Evolutionary conservation across 164 flowering plant species (phyloP), one percentile per base, ranked within the genome.

Genomic region (Stephania japonica): DNA sequence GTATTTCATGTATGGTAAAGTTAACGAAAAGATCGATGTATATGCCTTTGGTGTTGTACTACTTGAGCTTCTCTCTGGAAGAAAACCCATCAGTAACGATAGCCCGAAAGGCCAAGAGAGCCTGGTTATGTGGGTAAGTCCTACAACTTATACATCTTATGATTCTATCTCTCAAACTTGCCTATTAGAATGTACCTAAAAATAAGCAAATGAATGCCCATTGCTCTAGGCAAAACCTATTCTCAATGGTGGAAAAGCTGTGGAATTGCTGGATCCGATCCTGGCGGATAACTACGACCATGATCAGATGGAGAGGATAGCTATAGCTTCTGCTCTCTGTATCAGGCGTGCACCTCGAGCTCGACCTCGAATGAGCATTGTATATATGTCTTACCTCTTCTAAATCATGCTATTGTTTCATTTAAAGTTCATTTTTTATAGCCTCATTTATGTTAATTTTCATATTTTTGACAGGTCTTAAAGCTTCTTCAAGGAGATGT

Each of bases 1-100:
- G 62, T 91, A 95, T 81, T 91, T 95, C 83, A 91, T 93, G 99
- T 85, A 89, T 78, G 99, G 97, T 21, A 89, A 89, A 83, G 86
- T 91, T 43, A 89, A 86, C 73, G 89, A 95, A 19, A 95, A 95
- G 79, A 79, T 95, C 74, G 99, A 95, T 81, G 98, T 93, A 25
- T 95, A 90, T 78, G 90, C 97, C 63, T 95, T 81, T 78, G 99
- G 99, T n/a, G 98, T 95, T 63, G 98, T 95, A 41, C 91, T 95
- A 27, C 98, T 95, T 70, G 99, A 95, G 85, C 94, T 95, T 74
- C 83, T 95, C 16, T 88, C 99, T 3, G 99, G 99, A 70, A 86
- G 94, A 82, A 95, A 91, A 75, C 98, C 99, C 7, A 90, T 95
- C 71, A 82, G 84, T 81, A 87, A 72, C 69, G 91, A 87, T 43